Percentiles rank a stretch among this genome's conserved stretches.
phyloP scores from a whole-genome alignment of 2,329 filamentous ascomycete genomes.

The Aspergillus ochraceus region DNA sequence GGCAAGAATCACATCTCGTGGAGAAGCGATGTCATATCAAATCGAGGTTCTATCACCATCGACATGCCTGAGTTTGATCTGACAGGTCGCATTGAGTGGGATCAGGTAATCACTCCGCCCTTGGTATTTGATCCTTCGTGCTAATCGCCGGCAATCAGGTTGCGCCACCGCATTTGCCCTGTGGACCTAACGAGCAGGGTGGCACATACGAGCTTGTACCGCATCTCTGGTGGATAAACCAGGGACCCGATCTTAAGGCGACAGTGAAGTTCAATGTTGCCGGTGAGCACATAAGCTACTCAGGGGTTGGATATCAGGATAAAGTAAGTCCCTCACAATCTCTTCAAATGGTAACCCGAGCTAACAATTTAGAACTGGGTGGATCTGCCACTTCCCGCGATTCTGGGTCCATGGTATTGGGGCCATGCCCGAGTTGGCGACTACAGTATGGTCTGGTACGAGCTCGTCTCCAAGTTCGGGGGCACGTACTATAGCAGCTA shows the following conservation, averaged over 20 bases:
- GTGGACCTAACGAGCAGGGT: not conserved
- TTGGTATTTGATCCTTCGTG: not conserved
- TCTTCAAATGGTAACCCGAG: no score
- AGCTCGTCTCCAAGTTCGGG: not conserved
- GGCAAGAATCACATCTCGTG: not conserved
- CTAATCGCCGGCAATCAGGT: not conserved
- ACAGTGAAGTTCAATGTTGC: not conserved
- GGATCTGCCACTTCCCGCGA: not conserved
- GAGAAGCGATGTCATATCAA: not conserved
- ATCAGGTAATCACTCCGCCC: not conserved
- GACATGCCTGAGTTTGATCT: not conserved
- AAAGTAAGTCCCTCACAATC: not conserved
- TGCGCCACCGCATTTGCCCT: not conserved
- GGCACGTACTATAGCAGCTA: not conserved
- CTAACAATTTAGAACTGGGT: not conserved
- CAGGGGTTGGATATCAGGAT: not conserved
- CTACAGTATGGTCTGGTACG: not conserved
- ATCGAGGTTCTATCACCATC: not conserved
- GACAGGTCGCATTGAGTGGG: not conserved
- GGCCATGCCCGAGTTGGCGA: not conserved
- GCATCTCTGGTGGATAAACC: not conserved
- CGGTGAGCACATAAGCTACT: not conserved
- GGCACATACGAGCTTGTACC: not conserved
- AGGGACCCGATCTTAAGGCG: not conserved
- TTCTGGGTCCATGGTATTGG: not conserved